Base-by-base conservation (phyloP, 2,329 filamentous ascomycete species). In the Phoma herbarum region DNA sequence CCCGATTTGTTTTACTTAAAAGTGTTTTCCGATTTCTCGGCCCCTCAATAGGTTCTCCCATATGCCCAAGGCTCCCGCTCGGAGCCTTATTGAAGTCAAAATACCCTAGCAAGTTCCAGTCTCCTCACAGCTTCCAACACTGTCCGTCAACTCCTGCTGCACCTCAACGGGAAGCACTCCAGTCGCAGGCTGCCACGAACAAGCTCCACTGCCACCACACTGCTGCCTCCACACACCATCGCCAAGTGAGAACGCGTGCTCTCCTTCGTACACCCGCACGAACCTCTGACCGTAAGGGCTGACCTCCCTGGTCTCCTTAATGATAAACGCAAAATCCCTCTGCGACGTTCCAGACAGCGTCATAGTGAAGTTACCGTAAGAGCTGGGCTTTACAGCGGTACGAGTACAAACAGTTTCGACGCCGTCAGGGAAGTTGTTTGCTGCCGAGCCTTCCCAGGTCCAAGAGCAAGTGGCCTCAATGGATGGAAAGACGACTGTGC, bases 261-360 rank as follows among this genome's bases (percentile, higher is more conserved):
- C 41, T 14, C 47, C 48, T n/a, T 57, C 54, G 11, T 35, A 57
- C 4, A 52, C 35, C 5, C 54, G 25, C n/a, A 57, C 35, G 14
- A 52, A 52, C 11, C 31, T 37, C 28, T 41, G 28, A 3, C 26
- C 20, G n/a, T 42, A 52, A 1, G 51, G 26, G 11, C 33, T 48
- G 16, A 52, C 35, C 11, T 52, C 47, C n/a, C 37, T 41, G 5
- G 54, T 52, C 43, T 57, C 54, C 35, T 57, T 57, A 35, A 57
- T 43, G 3, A n/a, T 20, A 5, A 52, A 35, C 20, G 20, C n/a
- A 2, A 57, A 57, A 28, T 57, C 54, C n/a, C 26, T 18, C 22
- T 43, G 53, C 16, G 33, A 28, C 6, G 12, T 12, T 2, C 54
- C 54, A 29, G 42, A 23, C 20, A 57, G n/a, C 5, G 54, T 52